Base-by-base conservation (phyloP, 192 early-diverging fungal genomes). In the Backusella sp. region DNA sequence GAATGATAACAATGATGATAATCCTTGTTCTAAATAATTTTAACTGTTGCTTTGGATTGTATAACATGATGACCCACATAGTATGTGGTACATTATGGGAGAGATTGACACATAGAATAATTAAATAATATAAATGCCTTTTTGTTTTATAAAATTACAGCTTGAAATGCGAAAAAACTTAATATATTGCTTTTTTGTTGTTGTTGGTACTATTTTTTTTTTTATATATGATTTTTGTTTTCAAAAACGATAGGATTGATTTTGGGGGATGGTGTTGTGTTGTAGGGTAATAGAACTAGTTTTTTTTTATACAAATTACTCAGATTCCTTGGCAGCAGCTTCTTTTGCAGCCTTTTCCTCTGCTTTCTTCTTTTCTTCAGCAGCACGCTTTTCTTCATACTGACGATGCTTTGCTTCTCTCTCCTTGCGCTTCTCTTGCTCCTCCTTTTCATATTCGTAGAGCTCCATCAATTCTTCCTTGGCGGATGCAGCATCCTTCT, bases 381-480 rank as follows among this genome's bases (percentile, higher is more conserved):
- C 73, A 67, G 62, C 41, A 35, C 73, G 73, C 44, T 71, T 71
- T 71, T 71, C 76, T 65, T 77, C 76, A 9, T 52, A 52, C 34
- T 77, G 68, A 56, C 68, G 68, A 62, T 77, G 76, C 76, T 77
- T 77, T 23, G 65, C 62, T 53, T 79, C 77, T 34, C 77, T 46
- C 42, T 79, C 77, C 32, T 74, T 73, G 26, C 77, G 62, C 73
- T 79, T 79, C 12, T 56, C 72, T 12, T 68, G 67, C 21, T 93
- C 88, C 76, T 93, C 93, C 46, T 84, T 84, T 80, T 99, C 96
- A 75, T 95, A 90, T 30, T 95, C 94, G 17, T 93, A 89, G 28
- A 94, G 85, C 72, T 94, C 92, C 75, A 95, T 73, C 44, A 99
- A 86, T 82, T 96, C 95, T 36, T 82, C 83, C 86, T 94, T 93